phyloP scores from a whole-genome alignment of 441 rosid species.

The Gossypium laxum region DNA sequence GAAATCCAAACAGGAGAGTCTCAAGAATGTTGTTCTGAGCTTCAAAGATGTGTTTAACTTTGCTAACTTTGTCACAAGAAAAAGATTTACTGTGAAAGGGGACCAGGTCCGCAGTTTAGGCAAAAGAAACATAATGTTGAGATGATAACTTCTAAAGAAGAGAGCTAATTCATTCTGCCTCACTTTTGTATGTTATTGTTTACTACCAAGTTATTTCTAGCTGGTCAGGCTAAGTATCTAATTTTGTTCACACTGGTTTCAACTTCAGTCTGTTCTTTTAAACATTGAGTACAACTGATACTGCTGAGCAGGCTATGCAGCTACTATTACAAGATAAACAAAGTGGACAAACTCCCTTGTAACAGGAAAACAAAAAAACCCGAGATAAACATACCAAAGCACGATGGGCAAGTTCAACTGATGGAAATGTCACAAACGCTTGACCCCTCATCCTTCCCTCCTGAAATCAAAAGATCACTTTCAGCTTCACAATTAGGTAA shows the following conservation, averaged over 20 bases:
- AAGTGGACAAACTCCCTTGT: neutral
- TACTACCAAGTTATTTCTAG: neutral
- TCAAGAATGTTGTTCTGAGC: neutral
- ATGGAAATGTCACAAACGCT: conserved; percentile 90
- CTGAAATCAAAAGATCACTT: conserved; percentile 30
- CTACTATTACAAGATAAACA: neutral
- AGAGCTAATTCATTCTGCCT: neutral
- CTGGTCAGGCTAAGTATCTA: neutral
- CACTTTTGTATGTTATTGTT: neutral
- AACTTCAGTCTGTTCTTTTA: neutral
- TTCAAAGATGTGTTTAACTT: conserved; percentile 3
- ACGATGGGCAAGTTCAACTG: conserved; percentile 68
- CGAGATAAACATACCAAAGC: conserved; percentile 54
- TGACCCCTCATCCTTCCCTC: conserved; percentile 98
- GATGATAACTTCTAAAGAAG: neutral
- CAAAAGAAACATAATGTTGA: neutral
- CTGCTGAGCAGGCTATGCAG: neutral
- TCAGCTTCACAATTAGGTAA: conserved; percentile 8
- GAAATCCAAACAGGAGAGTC: neutral
- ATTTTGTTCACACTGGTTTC: neutral
- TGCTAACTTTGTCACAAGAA: neutral
- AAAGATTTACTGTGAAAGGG: neutral
- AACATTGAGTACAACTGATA: neutral
- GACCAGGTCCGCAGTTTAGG: neutral
- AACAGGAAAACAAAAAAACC: neutral